These are phyloP conservation scores for Nemania abortiva DNA, from an alignment of 2,329 filamentous ascomycete species.

Conservation along the genomic window DNA sequence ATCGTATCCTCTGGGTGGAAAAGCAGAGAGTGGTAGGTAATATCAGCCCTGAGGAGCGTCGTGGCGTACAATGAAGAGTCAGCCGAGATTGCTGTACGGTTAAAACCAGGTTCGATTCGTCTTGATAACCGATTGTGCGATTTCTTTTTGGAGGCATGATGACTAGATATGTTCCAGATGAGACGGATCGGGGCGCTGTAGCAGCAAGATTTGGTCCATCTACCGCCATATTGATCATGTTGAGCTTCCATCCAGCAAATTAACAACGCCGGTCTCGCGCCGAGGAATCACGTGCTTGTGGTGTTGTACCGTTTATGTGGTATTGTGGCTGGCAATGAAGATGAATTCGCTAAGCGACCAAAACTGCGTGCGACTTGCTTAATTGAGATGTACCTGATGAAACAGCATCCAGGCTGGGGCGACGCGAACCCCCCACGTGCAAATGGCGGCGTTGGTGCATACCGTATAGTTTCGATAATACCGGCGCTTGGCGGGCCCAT, in stretches of 20 bases:
- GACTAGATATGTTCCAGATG: conserved; percentile 18
- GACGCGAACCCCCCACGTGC: conserved; percentile 34
- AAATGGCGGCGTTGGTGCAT: conserved; percentile 27
- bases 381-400: conserved; percentile 27
- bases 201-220: neutral
- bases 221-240: neutral
- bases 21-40: neutral
- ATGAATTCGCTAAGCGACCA: conserved; percentile 31
- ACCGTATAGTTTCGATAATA: too few relatives aligned
- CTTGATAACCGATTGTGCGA: conserved; percentile 29
- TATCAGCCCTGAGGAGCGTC: conserved; percentile 23
- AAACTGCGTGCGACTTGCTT: conserved; percentile 14
- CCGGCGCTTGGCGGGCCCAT: too few relatives aligned
- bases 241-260: neutral
- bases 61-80: conserved; percentile 29
- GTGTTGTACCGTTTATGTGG: conserved; percentile 25
- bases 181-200: neutral
- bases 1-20: neutral
- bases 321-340: conserved; percentile 26
- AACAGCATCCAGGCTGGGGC: conserved; percentile 28
- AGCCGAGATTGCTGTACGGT: conserved; percentile 35
- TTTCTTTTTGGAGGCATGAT: neutral
- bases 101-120: conserved; percentile 31
- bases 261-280: conserved; percentile 8
- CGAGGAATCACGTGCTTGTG: conserved; percentile 28